Conservation (phyloP, 805 yeast species). For the Alloascoidea hylecoeti region DNA sequence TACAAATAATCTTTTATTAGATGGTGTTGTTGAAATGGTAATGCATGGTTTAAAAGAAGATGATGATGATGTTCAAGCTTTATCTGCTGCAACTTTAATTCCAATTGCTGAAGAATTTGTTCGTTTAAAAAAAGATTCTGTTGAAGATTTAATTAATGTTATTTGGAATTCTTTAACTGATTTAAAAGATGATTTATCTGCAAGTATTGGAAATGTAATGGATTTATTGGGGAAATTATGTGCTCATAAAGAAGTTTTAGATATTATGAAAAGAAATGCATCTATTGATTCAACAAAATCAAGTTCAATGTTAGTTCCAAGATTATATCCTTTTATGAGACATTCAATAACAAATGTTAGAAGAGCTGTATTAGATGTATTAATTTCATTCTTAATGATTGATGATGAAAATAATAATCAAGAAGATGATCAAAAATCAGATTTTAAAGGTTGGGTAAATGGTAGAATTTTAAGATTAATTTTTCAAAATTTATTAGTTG, state of each 20-base stretch:
- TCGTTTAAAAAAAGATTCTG: conserved; percentile 32
- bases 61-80: conserved; percentile 95
- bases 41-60: conserved; percentile 62
- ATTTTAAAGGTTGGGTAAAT: conserved; percentile 56
- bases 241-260: conserved; percentile 64
- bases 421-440: conserved; percentile 18
- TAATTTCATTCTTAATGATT: conserved; percentile 54
- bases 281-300: conserved; percentile 32
- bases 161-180: conserved; percentile 87
- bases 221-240: conserved; percentile 82
- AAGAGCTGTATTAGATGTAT: conserved; percentile 70
- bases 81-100: conserved; percentile 82
- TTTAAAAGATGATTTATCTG: conserved; percentile 82
- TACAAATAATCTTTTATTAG: conserved; percentile 39
- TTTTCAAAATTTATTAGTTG: conserved; percentile 79
- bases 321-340: conserved; percentile 81
- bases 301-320: conserved; percentile 71
- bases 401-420: conserved; percentile 23
- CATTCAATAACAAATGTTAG: conserved; percentile 90
- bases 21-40: conserved; percentile 70
- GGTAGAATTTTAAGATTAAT: conserved; percentile 59
- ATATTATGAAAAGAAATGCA: conserved; percentile 53
- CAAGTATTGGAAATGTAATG: conserved; percentile 94
- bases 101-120: conserved; percentile 88
- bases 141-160: conserved; percentile 38